Percentiles rank a stretch among this genome's conserved stretches.
Conservation (phyloP, 495 filamentous ascomycete genomes). For the Aspergillus carlsbadensis region DNA sequence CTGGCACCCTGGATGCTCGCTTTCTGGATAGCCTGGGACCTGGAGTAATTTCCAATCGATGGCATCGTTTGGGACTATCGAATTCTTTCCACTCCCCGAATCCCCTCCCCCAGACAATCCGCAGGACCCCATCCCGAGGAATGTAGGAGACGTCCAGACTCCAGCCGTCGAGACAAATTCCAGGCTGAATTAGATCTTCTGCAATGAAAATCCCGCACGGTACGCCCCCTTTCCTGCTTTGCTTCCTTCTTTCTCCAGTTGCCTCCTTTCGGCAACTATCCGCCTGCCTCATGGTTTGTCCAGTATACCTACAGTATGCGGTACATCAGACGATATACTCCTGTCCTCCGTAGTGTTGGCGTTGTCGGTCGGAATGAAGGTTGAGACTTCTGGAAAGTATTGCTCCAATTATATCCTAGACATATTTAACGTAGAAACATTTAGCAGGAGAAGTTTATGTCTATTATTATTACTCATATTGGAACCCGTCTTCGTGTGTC, state of each 20-base stretch:
- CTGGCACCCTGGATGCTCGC: background rate
- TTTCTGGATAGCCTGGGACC: background rate
- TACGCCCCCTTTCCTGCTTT: background rate
- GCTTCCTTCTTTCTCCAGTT: background rate
- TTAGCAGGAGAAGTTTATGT: no score
- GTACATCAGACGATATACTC: constrained; percentile 4
- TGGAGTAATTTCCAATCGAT: no score
- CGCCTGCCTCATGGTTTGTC: background rate
- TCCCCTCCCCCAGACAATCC: background rate
- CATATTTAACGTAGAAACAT: no score
- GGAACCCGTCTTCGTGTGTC: no score
- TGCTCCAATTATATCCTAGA: no score
- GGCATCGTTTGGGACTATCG: no score
- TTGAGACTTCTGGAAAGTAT: no score
- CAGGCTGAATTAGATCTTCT: background rate
- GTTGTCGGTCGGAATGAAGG: no score
- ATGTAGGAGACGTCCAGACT: background rate
- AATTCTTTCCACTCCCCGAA: background rate
- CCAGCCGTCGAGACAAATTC: background rate
- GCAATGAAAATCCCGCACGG: background rate
- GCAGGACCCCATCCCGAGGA: background rate
- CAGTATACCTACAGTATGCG: background rate
- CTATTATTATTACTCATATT: no score
- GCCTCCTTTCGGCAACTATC: constrained; percentile 7
- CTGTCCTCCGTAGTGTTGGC: no score